A percentile compares a stretch with the other conserved stretches of the same genome.
Evolutionary conservation across 2,329 filamentous ascomycete species (phyloP).

Genomic region (Phialophora expanda): DNA sequence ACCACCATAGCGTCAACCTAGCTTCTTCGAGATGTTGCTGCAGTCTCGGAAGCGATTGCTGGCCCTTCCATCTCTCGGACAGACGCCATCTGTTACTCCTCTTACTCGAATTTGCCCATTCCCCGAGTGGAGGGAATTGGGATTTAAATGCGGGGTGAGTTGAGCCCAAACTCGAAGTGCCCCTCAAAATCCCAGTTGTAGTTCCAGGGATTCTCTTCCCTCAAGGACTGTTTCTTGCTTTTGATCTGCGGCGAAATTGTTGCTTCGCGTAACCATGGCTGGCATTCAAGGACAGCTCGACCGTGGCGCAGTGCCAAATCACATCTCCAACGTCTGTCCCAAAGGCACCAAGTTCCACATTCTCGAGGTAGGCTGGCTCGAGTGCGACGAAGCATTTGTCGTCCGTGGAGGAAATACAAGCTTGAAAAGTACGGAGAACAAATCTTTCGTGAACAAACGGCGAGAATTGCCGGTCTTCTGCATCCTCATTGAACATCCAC

Average conservation of each 20-base stretch:
- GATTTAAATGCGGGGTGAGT: conserved; percentile 14
- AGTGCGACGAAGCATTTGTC: conserved; percentile 38
- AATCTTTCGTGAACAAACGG: conserved; percentile 71
- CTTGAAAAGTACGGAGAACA: conserved; percentile 34
- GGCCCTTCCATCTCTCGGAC: conserved; percentile 6
- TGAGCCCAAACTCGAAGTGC: conserved; percentile 5
- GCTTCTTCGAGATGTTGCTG: conserved; percentile 13
- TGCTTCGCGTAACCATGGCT: conserved; percentile 22
- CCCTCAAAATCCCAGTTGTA: conserved; percentile 21
- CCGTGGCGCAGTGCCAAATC: conserved; percentile 35
- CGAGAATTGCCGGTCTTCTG: conserved; percentile 76
- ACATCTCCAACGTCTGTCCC: conserved; percentile 38
- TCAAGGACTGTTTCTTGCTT: conserved; percentile 1
- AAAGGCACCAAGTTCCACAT: conserved; percentile 39
- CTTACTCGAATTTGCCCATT: conserved; percentile 8
- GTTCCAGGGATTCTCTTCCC: conserved; percentile 1
- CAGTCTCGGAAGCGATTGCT: conserved; percentile 21
- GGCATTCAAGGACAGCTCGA: conserved; percentile 39
- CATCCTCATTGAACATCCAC: conserved; percentile 38
- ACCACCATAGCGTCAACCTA: conserved; percentile 12
- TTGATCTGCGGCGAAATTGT: background rate
- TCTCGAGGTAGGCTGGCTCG: conserved; percentile 38
- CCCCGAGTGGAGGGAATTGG: conserved; percentile 9
- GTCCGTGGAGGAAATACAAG: conserved; percentile 37
- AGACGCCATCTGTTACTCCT: conserved; percentile 2